Evolutionary conservation across 75 land plant genomes (phyloP).

Genomic region (Pinus albicaulis): DNA sequence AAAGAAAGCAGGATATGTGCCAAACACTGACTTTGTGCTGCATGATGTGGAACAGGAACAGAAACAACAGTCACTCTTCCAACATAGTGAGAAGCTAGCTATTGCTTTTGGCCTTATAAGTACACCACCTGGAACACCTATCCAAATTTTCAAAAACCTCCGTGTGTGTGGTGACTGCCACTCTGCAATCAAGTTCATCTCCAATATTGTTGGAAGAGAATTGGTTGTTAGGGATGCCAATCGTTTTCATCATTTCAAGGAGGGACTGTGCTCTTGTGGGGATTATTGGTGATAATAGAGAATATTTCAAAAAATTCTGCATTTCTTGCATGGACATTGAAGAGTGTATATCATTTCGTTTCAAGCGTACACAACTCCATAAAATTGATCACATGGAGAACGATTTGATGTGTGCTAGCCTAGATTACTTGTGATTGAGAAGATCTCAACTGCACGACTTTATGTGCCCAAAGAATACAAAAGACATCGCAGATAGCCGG

Average conservation of each 20-base stretch:
- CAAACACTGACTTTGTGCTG: slow-evolving; percentile 24
- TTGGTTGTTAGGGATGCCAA: slow-evolving; percentile 24
- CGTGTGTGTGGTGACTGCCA: slow-evolving; percentile 39
- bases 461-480: no score
- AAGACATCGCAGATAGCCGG: no score
- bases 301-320: no score
- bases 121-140: slow-evolving; percentile 13
- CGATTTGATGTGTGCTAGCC: no score
- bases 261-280: slow-evolving; percentile 33
- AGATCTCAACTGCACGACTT: no score
- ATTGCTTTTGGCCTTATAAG: slow-evolving; percentile 32
- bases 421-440: no score
- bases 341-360: no score
- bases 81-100: slow-evolving; percentile 36
- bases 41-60: slow-evolving; percentile 26
- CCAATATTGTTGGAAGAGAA: slow-evolving; percentile 25
- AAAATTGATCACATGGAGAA: no score
- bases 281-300: slow-evolving; percentile 19
- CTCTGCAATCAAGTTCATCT: slow-evolving; percentile 21
- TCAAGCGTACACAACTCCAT: no score
- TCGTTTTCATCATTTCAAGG: slow-evolving; percentile 28
- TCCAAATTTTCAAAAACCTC: slow-evolving; percentile 28
- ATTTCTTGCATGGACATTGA: no score
- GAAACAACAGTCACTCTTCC: slow-evolving; percentile 24
- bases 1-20: slow-evolving; percentile 17